Percentiles rank a stretch among this genome's conserved stretches.
Evolutionary conservation across 2,329 filamentous ascomycete species (phyloP).

Genomic region (Leptographium galeiforme): DNA sequence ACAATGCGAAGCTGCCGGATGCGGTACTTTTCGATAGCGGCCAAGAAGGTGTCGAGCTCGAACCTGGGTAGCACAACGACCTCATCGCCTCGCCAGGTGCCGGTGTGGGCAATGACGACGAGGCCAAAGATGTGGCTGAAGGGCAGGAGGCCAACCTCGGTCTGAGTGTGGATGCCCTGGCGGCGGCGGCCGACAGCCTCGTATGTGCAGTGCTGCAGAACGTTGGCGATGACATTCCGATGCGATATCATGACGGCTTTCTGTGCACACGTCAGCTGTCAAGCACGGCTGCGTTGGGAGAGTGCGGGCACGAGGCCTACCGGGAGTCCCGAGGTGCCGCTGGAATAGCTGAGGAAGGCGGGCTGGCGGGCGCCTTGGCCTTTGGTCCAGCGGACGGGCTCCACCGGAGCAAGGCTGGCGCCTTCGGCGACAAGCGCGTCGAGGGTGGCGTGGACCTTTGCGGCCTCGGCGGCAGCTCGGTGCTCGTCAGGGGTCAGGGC

Average conservation of each 20-base stretch:
- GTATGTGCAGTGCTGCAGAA: slow-evolving; percentile 43
- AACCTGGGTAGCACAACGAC: slow-evolving; percentile 61
- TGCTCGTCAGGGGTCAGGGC: slow-evolving; percentile 23
- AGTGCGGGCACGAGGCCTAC: slow-evolving; percentile 22
- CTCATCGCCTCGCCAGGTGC: slow-evolving; percentile 56
- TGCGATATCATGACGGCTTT: slow-evolving; percentile 73
- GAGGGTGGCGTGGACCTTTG: slow-evolving; percentile 34
- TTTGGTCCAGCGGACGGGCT: slow-evolving; percentile 33
- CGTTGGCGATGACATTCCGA: slow-evolving; percentile 60
- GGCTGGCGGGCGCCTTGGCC: slow-evolving; percentile 46
- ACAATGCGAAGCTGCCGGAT: slow-evolving; percentile 54
- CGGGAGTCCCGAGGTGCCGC: slow-evolving; percentile 56
- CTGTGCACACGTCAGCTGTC: slow-evolving; percentile 20
- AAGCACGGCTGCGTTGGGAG: not conserved
- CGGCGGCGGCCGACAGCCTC: slow-evolving; percentile 19
- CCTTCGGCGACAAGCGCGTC: slow-evolving; percentile 40
- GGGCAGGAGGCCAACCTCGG: slow-evolving; percentile 51
- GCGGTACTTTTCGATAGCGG: slow-evolving; percentile 52
- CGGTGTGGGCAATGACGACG: slow-evolving; percentile 53
- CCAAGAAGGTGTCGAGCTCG: slow-evolving; percentile 49
- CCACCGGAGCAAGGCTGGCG: slow-evolving; percentile 24
- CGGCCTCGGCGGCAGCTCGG: slow-evolving; percentile 2
- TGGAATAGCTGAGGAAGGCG: slow-evolving; percentile 57
- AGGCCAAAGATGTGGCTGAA: slow-evolving; percentile 69
- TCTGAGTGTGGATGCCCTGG: slow-evolving; percentile 18